A percentile compares a stretch with the other conserved stretches of the same genome.
Conservation (phyloP, 2,329 filamentous ascomycete species). For the Aspergillus tamarii region DNA sequence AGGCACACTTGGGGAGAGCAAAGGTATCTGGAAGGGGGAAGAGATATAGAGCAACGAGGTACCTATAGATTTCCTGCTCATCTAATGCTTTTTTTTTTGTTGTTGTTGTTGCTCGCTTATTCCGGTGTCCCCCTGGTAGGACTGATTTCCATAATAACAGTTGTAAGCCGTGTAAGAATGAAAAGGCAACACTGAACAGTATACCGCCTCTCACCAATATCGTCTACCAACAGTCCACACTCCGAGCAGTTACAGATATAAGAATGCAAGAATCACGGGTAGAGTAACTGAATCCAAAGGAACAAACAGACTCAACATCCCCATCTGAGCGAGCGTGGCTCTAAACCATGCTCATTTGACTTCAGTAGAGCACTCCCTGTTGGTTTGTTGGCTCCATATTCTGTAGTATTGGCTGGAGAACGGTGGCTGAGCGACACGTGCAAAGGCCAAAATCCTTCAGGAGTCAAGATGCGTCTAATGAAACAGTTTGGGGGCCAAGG, state of each 20-base stretch:
- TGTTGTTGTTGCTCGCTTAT: background rate
- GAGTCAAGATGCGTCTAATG: background rate
- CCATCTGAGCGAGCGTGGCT: background rate
- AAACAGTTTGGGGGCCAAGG: background rate
- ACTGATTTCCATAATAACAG: background rate
- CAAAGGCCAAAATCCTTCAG: constrained; percentile 6
- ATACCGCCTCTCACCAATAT: background rate
- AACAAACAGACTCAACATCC: background rate
- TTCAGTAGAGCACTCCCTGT: background rate
- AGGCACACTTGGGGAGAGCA: too few species aligned
- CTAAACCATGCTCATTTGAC: background rate
- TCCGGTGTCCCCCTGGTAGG: background rate
- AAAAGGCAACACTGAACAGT: background rate
- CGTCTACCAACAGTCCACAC: background rate
- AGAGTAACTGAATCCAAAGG: background rate
- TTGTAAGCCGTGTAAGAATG: background rate
- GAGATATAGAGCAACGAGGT: too few species aligned
- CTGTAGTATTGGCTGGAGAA: background rate
- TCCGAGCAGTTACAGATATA: background rate
- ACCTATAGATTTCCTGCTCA: too few species aligned
- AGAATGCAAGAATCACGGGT: background rate
- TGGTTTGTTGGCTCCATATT: background rate
- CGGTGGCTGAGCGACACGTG: constrained; percentile 1
- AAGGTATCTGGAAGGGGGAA: too few species aligned
- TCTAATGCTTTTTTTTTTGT: too few species aligned